Conservation (phyloP, 306 rosid genomes). For the Sesbania bispinosa region DNA sequence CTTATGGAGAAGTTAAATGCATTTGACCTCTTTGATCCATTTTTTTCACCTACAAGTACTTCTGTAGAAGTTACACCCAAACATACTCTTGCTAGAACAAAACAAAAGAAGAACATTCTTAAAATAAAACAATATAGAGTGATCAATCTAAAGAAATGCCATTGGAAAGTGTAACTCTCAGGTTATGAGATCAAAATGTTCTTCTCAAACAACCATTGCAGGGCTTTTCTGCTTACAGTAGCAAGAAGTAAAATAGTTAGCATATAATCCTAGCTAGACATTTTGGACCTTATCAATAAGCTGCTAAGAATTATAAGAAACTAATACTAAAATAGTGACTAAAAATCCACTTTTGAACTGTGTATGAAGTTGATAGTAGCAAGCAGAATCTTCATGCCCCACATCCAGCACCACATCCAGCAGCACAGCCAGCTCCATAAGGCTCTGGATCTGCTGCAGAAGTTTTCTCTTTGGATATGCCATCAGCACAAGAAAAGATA, state of each 20-base stretch:
- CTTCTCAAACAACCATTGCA: conserved; percentile 9
- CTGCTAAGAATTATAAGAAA: conserved; percentile 8
- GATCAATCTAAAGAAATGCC: not conserved
- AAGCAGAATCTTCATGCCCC: conserved; percentile 41
- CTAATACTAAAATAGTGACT: not conserved
- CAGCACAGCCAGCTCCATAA: conserved; percentile 53
- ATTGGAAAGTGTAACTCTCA: not conserved
- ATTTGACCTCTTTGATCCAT: too few species aligned
- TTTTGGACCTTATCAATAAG: conserved; percentile 3
- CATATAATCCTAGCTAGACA: not conserved
- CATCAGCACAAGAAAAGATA: conserved; percentile 64
- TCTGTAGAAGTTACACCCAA: too few species aligned
- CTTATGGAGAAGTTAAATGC: too few species aligned
- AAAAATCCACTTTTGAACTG: not conserved
- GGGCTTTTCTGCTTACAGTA: not conserved
- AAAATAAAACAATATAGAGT: too few species aligned
- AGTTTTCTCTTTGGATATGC: conserved; percentile 49
- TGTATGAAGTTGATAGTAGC: not conserved
- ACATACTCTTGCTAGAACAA: too few species aligned
- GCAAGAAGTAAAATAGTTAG: conserved; percentile 6
- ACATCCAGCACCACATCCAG: conserved; percentile 63
- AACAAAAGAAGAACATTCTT: not conserved
- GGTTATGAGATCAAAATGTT: conserved; percentile 7
- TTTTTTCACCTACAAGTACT: too few species aligned
- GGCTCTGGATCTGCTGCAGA: conserved; percentile 38